Base-by-base conservation (phyloP, 2,329 filamentous ascomycete genomes). In the Scedosporium boydii region DNA sequence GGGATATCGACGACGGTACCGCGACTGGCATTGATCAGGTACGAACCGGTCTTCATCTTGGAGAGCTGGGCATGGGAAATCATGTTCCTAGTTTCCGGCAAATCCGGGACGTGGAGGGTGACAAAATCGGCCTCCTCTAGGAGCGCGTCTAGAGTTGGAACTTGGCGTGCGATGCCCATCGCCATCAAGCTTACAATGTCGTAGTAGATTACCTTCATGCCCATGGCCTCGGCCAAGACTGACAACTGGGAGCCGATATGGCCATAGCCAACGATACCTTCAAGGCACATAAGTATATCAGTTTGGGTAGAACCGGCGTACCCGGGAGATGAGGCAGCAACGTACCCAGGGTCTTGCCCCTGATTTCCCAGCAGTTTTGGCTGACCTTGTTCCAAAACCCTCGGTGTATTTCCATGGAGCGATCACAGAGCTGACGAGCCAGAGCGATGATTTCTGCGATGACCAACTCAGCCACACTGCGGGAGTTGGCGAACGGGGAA, bases 371-470 rank as follows among this genome's bases (percentile, higher is more conserved):
- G 83, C 95, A 99, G 72, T 90, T 93, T 70, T 85, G 83, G 79
- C 92, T 96, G 71, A 98, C 93, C 80, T 99, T 99, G 77, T 98
- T 98, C 95, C 95, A 99, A 53, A 86, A 91, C 63, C 95, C 95
- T 63, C 85, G 85, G 80, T 99, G 95, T 84, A 99, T 86, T 78
- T 99, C 95, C 70, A 85, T 91, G 65, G 91, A 96, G 68, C 95
- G 90, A 76, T 99, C 95, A 65, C 91, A 88, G 41, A 99, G 82
- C 77, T 99, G 95, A 64, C 95, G 88, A 23, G 95, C 95, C 61
- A 99, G 87, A 46, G 83, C 80, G 70, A 99, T 97, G 71, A 99
- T 93, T 77, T 97, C 93, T 61, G 82, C 89, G 73, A 99, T 97
- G 69, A 98, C 92, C 63, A 98, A 82, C 80, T 99, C 95, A 63